Base-by-base conservation (phyloP, 192 early-diverging fungal genomes). In the Ramicandelaber brevisporus region DNA sequence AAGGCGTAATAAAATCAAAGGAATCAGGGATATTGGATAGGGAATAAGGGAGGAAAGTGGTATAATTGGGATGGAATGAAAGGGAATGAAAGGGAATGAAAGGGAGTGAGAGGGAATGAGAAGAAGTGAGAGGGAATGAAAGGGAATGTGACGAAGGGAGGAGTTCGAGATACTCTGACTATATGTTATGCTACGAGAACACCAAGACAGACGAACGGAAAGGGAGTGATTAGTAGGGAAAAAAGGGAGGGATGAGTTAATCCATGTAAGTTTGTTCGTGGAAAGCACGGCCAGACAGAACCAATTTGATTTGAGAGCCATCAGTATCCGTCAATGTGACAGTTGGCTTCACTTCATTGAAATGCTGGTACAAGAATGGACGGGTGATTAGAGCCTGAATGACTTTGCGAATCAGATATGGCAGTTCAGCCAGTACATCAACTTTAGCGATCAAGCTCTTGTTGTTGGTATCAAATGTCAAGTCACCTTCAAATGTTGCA, bases 341-440 rank as follows among this genome's bases (percentile, higher is more conserved):
- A 25, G 65, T 58, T 21, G 73, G 71, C 5, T 50, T 53, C 2
- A 68, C 69, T 18, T 70, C 64, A 30, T 85, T 73, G 30, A 75
- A 66, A 71, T 86, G 88, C 48, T 96, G 83, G 48, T 88, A 96
- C 18, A 85, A 63, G 37, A 71, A 92, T 19, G 89, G 89, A 35
- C 79, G 78, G 12, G 82, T 85, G 17, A 96, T 73, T 37, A 89
- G 70, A 0, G 84, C 73, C 55, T 89, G 78, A 22, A 96, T 78
- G 23, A 89, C 44, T 36, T 77, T 84, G 26, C 76, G 65, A n/a
- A 96, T 29, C 21, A 90, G 50, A 48, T 64, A 96, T 9, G 89
- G 86, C 44, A 96, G 65, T 42, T 85, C 82, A n/a, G 60, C 48
- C 20, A 96, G 51, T 8, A 90, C 63, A 46, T 96, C 86, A 30